phyloP scores from a whole-genome alignment of 352 stramenopile species.

The Blastocystis sp. region DNA sequence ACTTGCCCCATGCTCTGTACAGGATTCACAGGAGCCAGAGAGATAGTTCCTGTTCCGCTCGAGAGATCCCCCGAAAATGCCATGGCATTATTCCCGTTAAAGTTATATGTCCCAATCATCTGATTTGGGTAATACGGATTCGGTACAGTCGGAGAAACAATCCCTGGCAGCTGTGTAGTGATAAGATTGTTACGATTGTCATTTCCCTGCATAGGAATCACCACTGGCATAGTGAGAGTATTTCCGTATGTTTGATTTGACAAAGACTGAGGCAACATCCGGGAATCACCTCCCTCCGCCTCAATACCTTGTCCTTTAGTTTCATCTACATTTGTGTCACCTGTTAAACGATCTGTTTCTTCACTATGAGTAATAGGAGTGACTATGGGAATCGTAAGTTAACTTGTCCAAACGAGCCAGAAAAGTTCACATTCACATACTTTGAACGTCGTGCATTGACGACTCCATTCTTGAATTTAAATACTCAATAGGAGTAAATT shows the following conservation, averaged over 20 bases:
- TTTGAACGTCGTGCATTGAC: background rate
- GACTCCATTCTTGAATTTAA: slow-evolving; percentile 51
- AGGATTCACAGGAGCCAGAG: background rate
- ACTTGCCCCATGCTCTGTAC: slow-evolving; percentile 24
- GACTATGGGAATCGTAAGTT: background rate
- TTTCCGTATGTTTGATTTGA: background rate
- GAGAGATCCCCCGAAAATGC: background rate
- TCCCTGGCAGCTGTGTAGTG: background rate
- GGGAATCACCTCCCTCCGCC: background rate
- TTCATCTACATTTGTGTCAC: background rate
- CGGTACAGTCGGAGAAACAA: background rate
- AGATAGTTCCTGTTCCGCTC: background rate
- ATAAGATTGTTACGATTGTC: slow-evolving; percentile 16
- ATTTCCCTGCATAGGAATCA: slow-evolving; percentile 1
- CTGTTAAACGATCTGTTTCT: background rate
- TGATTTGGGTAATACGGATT: background rate
- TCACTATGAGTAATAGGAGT: background rate
- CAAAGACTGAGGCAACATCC: background rate
- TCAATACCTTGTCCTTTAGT: background rate
- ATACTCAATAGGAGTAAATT: background rate
- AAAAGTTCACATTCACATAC: background rate
- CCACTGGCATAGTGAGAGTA: slow-evolving; percentile 1
- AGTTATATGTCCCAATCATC: slow-evolving; percentile 9
- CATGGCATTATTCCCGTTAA: background rate
- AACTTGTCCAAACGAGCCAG: background rate